Conservation (phyloP, 176 grass and related monocot genomes). For the Themeda triandra region DNA sequence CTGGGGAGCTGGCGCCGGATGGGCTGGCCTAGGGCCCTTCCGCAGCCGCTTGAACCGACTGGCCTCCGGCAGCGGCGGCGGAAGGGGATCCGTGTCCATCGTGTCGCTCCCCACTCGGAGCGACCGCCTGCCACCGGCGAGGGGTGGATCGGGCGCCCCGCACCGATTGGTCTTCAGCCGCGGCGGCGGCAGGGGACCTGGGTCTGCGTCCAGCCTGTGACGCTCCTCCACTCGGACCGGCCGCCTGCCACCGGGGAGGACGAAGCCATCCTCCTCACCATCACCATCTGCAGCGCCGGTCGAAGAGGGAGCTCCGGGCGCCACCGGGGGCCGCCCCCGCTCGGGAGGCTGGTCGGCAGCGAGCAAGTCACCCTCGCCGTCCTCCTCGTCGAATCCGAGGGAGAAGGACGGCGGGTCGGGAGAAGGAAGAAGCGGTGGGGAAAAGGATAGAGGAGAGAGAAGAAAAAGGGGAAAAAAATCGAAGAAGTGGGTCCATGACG, state of each 20-base stretch:
- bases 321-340: background rate
- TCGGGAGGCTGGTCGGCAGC: background rate
- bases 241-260: background rate
- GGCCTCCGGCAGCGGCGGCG: background rate
- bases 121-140: background rate
- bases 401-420: constrained; percentile 42
- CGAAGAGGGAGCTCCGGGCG: background rate
- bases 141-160: constrained; percentile 22
- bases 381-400: constrained; percentile 4
- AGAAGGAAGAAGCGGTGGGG: too few relatives aligned
- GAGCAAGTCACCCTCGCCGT: background rate
- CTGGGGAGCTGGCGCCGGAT: background rate
- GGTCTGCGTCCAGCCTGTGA: background rate
- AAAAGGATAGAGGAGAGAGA: too few relatives aligned
- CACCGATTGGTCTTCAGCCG: background rate
- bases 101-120: background rate
- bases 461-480: too few relatives aligned
- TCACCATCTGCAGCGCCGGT: background rate
- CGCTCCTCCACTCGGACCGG: background rate
- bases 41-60: constrained; percentile 53
- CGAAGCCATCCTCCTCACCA: too few relatives aligned
- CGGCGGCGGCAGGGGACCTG: too few relatives aligned
- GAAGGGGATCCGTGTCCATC: background rate
- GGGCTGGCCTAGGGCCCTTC: constrained; percentile 28
- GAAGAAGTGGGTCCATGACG: too few relatives aligned